Conservation (phyloP, 495 filamentous ascomycete species). For the Aspergillus coremiiformis region DNA sequence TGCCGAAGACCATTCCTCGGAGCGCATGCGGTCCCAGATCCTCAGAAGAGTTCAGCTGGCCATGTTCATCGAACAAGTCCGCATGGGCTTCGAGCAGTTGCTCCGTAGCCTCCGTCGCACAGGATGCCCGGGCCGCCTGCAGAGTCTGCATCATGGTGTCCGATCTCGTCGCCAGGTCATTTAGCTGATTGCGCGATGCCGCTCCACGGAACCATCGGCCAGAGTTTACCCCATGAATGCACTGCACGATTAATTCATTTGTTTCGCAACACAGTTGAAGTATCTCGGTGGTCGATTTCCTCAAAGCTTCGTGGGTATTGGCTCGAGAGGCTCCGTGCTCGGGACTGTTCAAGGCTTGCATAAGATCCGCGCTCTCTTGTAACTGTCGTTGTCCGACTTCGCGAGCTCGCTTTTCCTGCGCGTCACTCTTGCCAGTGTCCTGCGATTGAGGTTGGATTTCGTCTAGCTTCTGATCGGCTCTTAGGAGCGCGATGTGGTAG, state of each 20-base stretch:
- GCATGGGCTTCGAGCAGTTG: conserved; percentile 7
- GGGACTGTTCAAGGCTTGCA: conserved; percentile 6
- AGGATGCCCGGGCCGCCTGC: neutral
- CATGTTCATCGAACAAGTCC: conserved; percentile 11
- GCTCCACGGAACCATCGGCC: conserved; percentile 7
- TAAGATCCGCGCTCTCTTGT: conserved; percentile 4
- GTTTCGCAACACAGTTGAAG: conserved; percentile 6
- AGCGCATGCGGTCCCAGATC: conserved; percentile 6
- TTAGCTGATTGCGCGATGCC: neutral
- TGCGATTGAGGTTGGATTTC: neutral
- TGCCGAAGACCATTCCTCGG: conserved; percentile 12
- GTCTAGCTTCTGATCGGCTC: conserved; percentile 1
- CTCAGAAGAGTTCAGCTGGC: neutral
- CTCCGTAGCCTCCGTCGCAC: conserved; percentile 7
- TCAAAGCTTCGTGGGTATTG: conserved; percentile 4
- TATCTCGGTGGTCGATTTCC: conserved; percentile 2
- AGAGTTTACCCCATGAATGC: conserved; percentile 10
- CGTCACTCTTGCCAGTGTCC: neutral
- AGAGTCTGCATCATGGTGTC: neutral
- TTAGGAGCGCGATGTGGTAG: conserved; percentile 8
- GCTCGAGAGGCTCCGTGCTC: conserved; percentile 1
- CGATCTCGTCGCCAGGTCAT: neutral
- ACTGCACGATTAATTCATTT: conserved; percentile 1
- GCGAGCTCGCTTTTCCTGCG: neutral
- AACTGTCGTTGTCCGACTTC: conserved; percentile 4